Conservation (phyloP, 2,329 filamentous ascomycete genomes). For the Epicoccum nigrum region DNA sequence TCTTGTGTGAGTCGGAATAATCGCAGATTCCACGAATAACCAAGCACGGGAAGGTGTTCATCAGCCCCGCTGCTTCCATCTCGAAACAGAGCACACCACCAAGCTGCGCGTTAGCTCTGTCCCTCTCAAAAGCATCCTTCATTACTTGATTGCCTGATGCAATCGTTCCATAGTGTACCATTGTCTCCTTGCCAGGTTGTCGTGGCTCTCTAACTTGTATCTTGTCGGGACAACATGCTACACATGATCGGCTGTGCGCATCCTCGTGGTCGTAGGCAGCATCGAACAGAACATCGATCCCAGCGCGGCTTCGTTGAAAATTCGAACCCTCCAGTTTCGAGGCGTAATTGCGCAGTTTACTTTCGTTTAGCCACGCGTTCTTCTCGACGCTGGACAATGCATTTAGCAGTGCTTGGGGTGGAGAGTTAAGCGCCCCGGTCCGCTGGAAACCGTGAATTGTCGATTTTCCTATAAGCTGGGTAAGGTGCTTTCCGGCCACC, state of each 20-base stretch:
- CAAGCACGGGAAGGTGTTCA: slow-evolving; percentile 6
- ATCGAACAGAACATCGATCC: slow-evolving; percentile 6
- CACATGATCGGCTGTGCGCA: neutral
- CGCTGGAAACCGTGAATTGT: slow-evolving; percentile 12
- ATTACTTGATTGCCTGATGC: slow-evolving; percentile 14
- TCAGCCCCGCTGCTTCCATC: slow-evolving; percentile 12
- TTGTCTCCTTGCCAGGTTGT: neutral
- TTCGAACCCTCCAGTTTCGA: neutral
- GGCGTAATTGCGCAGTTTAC: neutral
- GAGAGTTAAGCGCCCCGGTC: slow-evolving; percentile 16
- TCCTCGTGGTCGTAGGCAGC: slow-evolving; percentile 8
- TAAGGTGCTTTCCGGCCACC: too few relatives aligned
- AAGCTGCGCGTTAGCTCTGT: slow-evolving; percentile 5
- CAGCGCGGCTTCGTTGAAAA: slow-evolving; percentile 3
- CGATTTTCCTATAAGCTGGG: slow-evolving; percentile 15
- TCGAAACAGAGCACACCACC: slow-evolving; percentile 9
- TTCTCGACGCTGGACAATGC: slow-evolving; percentile 13
- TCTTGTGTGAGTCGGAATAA: slow-evolving; percentile 12
- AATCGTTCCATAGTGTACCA: slow-evolving; percentile 14
- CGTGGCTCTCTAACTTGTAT: neutral
- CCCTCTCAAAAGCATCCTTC: slow-evolving; percentile 8
- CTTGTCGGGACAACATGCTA: neutral
- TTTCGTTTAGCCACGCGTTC: neutral
- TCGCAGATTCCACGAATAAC: slow-evolving; percentile 11
- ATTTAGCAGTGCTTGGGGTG: slow-evolving; percentile 16